Conservation (phyloP, 345 rosid species). For the Melaleuca quinquenervia region DNA sequence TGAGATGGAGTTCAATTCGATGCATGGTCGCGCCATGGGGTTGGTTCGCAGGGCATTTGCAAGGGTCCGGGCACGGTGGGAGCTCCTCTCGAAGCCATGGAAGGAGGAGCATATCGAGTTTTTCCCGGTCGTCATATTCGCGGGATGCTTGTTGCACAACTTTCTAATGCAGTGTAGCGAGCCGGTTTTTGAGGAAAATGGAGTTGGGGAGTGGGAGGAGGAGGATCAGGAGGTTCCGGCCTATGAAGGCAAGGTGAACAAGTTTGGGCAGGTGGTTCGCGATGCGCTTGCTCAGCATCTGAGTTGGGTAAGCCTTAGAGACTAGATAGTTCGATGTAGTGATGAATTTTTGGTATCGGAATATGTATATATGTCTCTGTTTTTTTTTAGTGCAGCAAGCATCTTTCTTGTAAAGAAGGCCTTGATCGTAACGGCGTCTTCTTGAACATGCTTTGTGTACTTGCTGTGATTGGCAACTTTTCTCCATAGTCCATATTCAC, state of each 20-base stretch:
- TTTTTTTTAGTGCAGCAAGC: not conserved
- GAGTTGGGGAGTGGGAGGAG: constrained; percentile 14
- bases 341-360: not conserved
- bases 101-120: constrained; percentile 47
- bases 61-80: constrained; percentile 49
- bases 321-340: constrained; percentile 1
- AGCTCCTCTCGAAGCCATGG: constrained; percentile 50
- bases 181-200: constrained; percentile 3
- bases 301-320: constrained; percentile 27
- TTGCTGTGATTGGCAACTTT: not conserved
- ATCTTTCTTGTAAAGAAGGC: not conserved
- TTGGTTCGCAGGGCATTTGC: constrained; percentile 30
- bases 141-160: constrained; percentile 62
- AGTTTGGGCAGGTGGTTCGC: constrained; percentile 29
- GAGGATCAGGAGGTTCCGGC: constrained; percentile 7
- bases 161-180: constrained; percentile 48
- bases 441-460: not conserved
- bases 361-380: not conserved
- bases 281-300: constrained; percentile 55
- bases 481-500: not conserved
- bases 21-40: constrained; percentile 31
- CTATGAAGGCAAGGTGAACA: constrained; percentile 34
- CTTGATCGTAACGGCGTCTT: not conserved
- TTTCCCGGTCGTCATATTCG: constrained; percentile 51
- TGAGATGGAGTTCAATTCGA: constrained; percentile 40